phyloP scores from a whole-genome alignment of 495 filamentous ascomycete genomes.

The Trichoderma erinaceum region DNA sequence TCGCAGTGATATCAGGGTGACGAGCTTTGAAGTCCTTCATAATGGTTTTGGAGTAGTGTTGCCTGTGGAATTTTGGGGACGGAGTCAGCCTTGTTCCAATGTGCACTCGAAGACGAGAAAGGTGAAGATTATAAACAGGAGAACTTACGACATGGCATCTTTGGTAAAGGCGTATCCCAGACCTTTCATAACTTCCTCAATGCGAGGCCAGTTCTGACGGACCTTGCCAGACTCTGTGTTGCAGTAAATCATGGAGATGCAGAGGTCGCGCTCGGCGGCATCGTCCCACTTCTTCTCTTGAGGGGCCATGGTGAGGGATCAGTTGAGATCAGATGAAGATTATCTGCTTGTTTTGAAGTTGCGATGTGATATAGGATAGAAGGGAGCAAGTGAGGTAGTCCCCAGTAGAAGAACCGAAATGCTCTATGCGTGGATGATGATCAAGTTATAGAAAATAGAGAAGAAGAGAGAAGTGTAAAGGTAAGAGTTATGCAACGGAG shows the following conservation, averaged over 20 bases:
- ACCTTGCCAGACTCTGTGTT: background rate
- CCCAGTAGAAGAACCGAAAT: no score
- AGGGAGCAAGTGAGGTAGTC: no score
- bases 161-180: background rate
- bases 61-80: background rate
- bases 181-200: background rate
- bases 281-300: conserved; percentile 15
- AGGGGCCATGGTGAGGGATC: background rate
- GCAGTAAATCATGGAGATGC: conserved; percentile 7
- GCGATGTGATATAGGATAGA: no score
- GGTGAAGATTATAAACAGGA: background rate
- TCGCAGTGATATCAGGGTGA: background rate
- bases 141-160: conserved; percentile 15
- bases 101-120: background rate
- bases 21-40: conserved; percentile 6
- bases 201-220: background rate
- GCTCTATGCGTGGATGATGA: no score
- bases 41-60: conserved; percentile 14
- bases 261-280: conserved; percentile 12
- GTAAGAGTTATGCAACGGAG: no score
- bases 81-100: background rate
- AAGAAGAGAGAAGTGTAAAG: no score
- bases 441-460: no score
- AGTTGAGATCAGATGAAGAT: background rate
- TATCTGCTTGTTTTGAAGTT: background rate